Base-by-base conservation (phyloP, 306 rosid species). In the Medicago truncatula region DNA sequence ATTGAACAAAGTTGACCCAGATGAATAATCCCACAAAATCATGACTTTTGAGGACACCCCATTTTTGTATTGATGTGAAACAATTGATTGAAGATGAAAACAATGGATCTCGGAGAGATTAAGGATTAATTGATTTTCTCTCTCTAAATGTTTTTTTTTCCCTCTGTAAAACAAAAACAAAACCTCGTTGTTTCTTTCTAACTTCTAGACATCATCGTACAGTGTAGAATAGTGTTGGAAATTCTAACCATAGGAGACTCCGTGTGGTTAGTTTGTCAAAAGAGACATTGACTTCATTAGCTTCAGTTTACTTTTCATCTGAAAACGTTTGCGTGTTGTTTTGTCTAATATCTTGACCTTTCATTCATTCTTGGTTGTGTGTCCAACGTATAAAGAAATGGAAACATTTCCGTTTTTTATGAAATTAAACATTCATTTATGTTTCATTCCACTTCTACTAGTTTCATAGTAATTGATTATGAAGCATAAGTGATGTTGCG, bases 201-300 rank as follows among this genome's bases (percentile, higher is more conserved):
- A 14, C 20, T 70, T 43, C n/a, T n/a, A n/a, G 74, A 70, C 74
- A 71, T 25, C 13, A 70, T 41, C 70, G 72, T 67, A 78, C 67
- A 18, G 40, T 46, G 77, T 17, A 12, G 0, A 23, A 31, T 28
- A 54, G 69, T 9, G n/a, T 58, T 80, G 8, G 50, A 44, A 46
- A 50, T 78, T 78, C 85, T 60, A 67, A 67, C 74, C 71, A 46
- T 38, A 17, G 49, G 46, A 78, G 81, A 82, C 85, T 70, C 67
- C 6, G 31, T 41, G 63, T 31, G 17, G 6, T 57, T 31, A 34
- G 36, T 73, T 36, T 67, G 72, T 66, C 23, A 31, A 16, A 36
- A 68, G 66, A 62, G 73, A 76, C 85, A 82, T 87, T 85, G 90
- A 89, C 94, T 80, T 39, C 2, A 91, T 80, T 40, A 31, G 72